Percentiles rank a stretch among this genome's conserved stretches.
Conservation (phyloP, 129 eudicot genomes). For the Rutidosis leptorrhynchoides region DNA sequence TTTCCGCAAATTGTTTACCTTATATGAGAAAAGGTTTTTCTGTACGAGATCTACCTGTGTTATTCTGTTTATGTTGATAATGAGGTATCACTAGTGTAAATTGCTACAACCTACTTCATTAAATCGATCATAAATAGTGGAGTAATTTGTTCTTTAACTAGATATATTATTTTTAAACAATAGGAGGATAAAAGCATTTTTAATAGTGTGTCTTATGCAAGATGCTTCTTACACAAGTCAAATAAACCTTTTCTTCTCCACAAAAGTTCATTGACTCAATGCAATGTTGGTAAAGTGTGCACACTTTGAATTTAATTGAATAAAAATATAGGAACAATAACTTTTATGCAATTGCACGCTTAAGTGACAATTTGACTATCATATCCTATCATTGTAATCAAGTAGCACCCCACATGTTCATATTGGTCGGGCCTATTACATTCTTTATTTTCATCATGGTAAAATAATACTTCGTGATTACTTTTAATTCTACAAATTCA, state of each 20-base stretch:
- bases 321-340: conserved; percentile 13
- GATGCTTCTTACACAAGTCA: background rate
- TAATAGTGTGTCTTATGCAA: background rate
- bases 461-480: too few relatives aligned
- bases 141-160: background rate
- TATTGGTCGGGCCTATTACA: conserved; percentile 30
- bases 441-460: background rate
- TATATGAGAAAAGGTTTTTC: too few relatives aligned
- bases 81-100: background rate
- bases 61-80: background rate
- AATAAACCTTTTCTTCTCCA: background rate
- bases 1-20: too few relatives aligned
- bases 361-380: conserved; percentile 35
- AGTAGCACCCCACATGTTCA: conserved; percentile 29
- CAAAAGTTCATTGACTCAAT: background rate
- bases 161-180: too few relatives aligned
- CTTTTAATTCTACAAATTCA: background rate
- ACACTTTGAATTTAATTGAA: background rate
- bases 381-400: conserved; percentile 31
- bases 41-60: too few relatives aligned
- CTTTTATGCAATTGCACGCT: conserved; percentile 34
- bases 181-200: too few relatives aligned
- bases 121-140: background rate
- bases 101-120: background rate
- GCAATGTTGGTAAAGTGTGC: too few relatives aligned